Evolutionary conservation across 2,329 filamentous ascomycete species (phyloP), one percentile per base, ranked within the genome.

Genomic region (Sphaerulina populicola): DNA sequence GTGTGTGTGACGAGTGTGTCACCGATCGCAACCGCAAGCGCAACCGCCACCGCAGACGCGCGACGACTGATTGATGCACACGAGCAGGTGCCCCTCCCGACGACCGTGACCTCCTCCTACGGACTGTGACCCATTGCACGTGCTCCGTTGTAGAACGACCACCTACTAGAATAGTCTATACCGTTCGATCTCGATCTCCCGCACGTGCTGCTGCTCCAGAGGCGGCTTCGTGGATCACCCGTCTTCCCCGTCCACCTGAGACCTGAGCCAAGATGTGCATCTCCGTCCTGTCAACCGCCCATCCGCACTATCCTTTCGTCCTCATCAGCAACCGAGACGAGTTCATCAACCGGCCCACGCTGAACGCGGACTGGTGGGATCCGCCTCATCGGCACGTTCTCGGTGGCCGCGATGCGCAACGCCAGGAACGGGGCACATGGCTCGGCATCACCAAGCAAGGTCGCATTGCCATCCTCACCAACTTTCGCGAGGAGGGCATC

Each of bases 371-470:
- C 58, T 83, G 78, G 78, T 83, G 81, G 81, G 73, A 76, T 38
- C 59, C 69, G 10, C 78, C 79, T 3, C 66, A 78, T 58, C 59
- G 66, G 12, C 71, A 81, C 55, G 74, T 84, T 49, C 71, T 83
- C 6, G 80, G 78, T 29, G 80, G 79, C 18, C 78, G 79, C 40
- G 81, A 84, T 62, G 71, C 83, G 9, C 77, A 81, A 43, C 77
- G 80, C 23, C 64, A 74, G 11, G 75, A 72, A 36, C 77, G 79
- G 49, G 81, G 81, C 18, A 83, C 81, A 53, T 84, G 81, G 81
- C 75, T 83, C 43, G 81, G 79, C 15, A 71, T 83, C 51, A 83
- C 79, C 7, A 73, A 70, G 30, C 72, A 80, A 56, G 81, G 81
- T 27, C 78, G 79, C 51, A 63, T 84, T 42, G 79, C 80, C 2